Conservation (phyloP, 78 protist genomes). For the Dictyostelium intermedium region DNA sequence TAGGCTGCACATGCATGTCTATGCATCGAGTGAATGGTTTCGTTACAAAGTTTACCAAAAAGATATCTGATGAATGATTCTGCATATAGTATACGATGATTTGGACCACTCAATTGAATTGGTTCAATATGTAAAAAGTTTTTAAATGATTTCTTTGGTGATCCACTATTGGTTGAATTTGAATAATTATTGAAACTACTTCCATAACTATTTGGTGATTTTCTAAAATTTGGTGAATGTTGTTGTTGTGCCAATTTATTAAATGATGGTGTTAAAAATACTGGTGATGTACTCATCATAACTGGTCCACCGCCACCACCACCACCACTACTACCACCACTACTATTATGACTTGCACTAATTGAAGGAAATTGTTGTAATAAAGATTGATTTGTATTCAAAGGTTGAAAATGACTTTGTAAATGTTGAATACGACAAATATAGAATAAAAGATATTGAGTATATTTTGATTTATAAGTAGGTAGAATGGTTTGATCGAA, state of each 20-base stretch:
- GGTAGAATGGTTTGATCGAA: conserved; percentile 47
- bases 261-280: conserved; percentile 25
- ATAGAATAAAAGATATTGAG: conserved; percentile 52
- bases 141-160: conserved; percentile 1
- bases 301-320: neutral
- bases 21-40: conserved; percentile 18
- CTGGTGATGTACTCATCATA: conserved; percentile 24
- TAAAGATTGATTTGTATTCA: conserved; percentile 40
- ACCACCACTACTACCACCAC: neutral
- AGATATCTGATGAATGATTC: conserved; percentile 64
- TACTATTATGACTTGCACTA: neutral
- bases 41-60: conserved; percentile 53
- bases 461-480: conserved; percentile 64
- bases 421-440: conserved; percentile 10
- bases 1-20: conserved; percentile 64
- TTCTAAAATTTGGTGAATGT: neutral
- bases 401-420: conserved; percentile 6
- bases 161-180: neutral
- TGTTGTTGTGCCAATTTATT: neutral
- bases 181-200: neutral
- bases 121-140: conserved; percentile 57
- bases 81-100: neutral
- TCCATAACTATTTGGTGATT: neutral
- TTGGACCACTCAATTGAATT: neutral
- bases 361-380: conserved; percentile 3